Base-by-base conservation (phyloP, 441 rosid genomes). In the Daphne laureola region DNA sequence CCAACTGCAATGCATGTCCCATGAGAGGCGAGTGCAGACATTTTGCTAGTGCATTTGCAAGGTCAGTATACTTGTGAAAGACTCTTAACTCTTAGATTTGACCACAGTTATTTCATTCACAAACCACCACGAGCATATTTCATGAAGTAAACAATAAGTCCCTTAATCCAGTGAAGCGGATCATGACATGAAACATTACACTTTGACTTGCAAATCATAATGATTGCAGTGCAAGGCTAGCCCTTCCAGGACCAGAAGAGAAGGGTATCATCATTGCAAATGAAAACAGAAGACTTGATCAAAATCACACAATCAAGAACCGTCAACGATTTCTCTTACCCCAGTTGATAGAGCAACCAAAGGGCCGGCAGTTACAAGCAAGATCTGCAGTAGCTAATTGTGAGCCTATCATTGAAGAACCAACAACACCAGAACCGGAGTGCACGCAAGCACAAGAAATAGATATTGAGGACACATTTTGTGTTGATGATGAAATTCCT, bases 21-120 rank as follows among this genome's bases (percentile, higher is more conserved):
- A 85, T 85, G 93, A 80, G 86, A 72, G 87, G 87, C 49, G 89
- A 85, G 55, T 85, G 93, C 71, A 82, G 87, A 63, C 89, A 85
- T 50, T 85, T 82, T 62, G 93, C 93, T 3, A 85, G 93, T 67
- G 89, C 89, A 14, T 85, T 82, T 72, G 84, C 90, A 73, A 86
- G 87, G 90, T 83, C 46, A 31, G 67, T 18, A 16, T 21, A 17
- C 9, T 5, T 31, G 8, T 31, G 38, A 31, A 31, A 31, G 8
- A 31, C 38, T 9, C 7, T 27, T 31, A 8, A 31, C 38, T 9
- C 38, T 31, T 31, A 9, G 38, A 31, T 31, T 31, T 9, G 38
- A 31, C 38, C 38, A 31, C 8, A 31, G 7, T 5, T 9, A 31
- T 31, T 5, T 31, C 38, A 31, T 5, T 7, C 38, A 9, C 38